Base-by-base conservation (phyloP, 345 rosid genomes). In the Iberis pinnata region DNA sequence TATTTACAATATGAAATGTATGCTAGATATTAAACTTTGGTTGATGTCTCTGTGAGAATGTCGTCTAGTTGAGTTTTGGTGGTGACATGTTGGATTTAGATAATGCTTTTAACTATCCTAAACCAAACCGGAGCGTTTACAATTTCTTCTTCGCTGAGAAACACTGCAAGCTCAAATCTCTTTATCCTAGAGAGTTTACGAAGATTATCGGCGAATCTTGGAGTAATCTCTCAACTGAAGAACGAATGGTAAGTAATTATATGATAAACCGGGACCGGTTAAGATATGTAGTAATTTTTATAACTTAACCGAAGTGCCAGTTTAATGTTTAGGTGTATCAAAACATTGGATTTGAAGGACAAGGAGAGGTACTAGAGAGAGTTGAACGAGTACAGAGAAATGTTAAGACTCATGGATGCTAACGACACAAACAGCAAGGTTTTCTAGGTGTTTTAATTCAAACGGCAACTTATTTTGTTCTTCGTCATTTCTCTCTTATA, bases 101-200 rank as follows among this genome's bases (percentile, higher is more conserved):
- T n/a, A n/a, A n/a, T n/a, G n/a, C n/a, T n/a, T n/a, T n/a, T n/a
- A 78, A 73, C 77, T 75, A 86, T 60, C 98, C 98, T 0, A 90
- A 90, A 61, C 83, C 96, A 11, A 90, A 90, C 71, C 74, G 98
- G 63, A 90, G 98, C 53, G 96, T 96, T 42, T 90, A 90, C 74
- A 90, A 90, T 68, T 90, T 90, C 70, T 89, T 80, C 76, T 89
- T 89, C 25, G 90, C 95, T 2, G 98, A 89, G 67, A 84, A 80
- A 70, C 96, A 89, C 64, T 79, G 62, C 40, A 82, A 82, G 65
- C 95, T 89, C 33, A 89, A 86, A 64, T 77, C 94, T 25, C 73
- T 77, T 27, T 84, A 73, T 54, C 96, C 98, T 0, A 69, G 98
- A 46, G 96, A 90, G 78, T 89, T 89, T 50, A 89, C 95, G 0